Percentiles rank a stretch among this genome's conserved stretches.
These are phyloP conservation scores for Diphasiastrum complanatum DNA, from an alignment of 83 land plant species.

Conservation along the genomic window DNA sequence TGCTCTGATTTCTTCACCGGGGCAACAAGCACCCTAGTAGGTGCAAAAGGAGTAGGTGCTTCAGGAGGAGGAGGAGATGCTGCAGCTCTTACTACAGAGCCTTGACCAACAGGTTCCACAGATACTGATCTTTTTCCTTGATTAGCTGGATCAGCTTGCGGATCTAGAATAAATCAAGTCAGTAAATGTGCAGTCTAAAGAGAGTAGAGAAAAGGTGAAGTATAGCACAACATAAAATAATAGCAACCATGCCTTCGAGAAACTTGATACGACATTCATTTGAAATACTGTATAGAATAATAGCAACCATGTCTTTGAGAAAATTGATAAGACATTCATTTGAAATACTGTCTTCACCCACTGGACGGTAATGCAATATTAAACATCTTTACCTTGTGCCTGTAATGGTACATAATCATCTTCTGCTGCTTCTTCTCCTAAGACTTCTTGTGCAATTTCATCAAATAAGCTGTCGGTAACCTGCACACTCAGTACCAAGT, in stretches of 20 bases:
- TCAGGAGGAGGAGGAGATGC: conserved; percentile 27
- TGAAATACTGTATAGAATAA: no score
- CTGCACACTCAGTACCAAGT: conserved; percentile 31
- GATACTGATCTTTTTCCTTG: conserved; percentile 7
- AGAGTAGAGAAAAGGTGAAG: no score
- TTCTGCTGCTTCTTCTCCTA: conserved; percentile 74
- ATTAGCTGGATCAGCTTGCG: no score
- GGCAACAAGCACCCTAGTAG: conserved; percentile 54
- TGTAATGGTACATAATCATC: conserved; percentile 51
- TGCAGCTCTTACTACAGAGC: not conserved
- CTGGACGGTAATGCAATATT: no score
- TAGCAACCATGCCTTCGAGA: no score
- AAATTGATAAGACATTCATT: no score
- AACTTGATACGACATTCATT: no score
- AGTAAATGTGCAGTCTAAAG: no score
- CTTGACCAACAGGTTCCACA: conserved; percentile 3
- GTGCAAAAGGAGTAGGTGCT: conserved; percentile 30
- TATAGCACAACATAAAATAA: no score
- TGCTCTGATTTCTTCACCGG: conserved; percentile 16
- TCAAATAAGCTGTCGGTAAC: conserved; percentile 91
- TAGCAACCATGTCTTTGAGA: not conserved
- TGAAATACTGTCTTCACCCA: no score
- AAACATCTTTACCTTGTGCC: conserved; percentile 33
- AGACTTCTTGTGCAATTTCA: conserved; percentile 90
- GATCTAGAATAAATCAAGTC: no score